phyloP scores from a whole-genome alignment of 192 early-diverging fungal genomes.

The Rhizoclosmatium globosum region DNA sequence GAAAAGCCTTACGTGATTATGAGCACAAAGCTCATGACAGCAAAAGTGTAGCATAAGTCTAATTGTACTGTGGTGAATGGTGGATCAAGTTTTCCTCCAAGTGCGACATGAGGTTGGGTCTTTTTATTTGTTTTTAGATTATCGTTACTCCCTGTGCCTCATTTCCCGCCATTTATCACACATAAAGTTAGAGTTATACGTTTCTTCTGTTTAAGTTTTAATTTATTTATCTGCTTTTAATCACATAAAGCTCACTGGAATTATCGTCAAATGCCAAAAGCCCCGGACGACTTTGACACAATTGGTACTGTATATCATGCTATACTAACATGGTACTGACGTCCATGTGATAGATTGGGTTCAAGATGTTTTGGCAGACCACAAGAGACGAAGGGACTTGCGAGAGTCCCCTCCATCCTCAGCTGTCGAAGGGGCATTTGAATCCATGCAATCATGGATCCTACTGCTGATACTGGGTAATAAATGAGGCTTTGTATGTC shows the following conservation, averaged over 20 bases:
- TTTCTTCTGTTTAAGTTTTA: neutral
- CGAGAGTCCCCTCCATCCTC: neutral
- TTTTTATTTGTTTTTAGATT: no score
- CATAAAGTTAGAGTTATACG: no score
- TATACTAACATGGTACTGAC: neutral
- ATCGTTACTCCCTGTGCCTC: no score
- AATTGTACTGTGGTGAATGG: no score
- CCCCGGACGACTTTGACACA: conserved; percentile 45
- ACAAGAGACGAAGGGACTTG: conserved; percentile 39
- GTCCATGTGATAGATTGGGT: conserved; percentile 45
- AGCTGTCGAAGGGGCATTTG: conserved; percentile 44
- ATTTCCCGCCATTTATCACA: no score
- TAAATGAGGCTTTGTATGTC: conserved; percentile 70
- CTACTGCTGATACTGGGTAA: conserved; percentile 80
- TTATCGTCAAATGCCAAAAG: neutral
- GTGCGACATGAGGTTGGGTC: no score
- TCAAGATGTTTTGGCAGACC: conserved; percentile 46
- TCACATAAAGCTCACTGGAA: no score
- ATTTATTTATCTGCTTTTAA: neutral
- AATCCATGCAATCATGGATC: conserved; percentile 85
- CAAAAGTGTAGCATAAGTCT: no score
- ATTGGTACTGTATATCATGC: conserved; percentile 29
- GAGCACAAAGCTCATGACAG: neutral
- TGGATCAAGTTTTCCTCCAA: no score
- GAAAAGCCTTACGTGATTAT: conserved; percentile 40